Evolutionary conservation across 441 rosid genomes (phyloP).

Genomic region (Euphorbia schlechtendalii): DNA sequence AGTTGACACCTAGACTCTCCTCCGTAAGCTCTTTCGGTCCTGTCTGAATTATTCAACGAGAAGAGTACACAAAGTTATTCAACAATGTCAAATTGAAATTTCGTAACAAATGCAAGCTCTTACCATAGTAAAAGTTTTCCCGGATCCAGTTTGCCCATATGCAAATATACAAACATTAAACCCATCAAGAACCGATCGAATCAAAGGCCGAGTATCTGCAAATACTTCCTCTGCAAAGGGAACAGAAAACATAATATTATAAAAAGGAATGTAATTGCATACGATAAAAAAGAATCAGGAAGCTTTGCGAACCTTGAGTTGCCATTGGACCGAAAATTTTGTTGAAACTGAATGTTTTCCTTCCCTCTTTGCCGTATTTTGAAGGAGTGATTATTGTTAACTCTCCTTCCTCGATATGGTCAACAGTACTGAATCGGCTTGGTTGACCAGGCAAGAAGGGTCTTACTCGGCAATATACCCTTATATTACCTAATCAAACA

Average conservation of each 20-base stretch:
- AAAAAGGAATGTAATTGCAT: too few species aligned
- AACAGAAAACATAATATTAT: not conserved
- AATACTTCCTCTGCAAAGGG: constrained; percentile 77
- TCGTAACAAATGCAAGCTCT: constrained; percentile 24
- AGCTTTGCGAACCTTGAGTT: constrained; percentile 55
- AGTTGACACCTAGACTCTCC: constrained; percentile 79
- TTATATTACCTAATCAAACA: constrained; percentile 59
- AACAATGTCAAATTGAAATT: too few species aligned
- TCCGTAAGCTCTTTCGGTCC: constrained; percentile 83
- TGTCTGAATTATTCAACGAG: constrained; percentile 33
- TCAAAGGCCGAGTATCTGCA: constrained; percentile 72
- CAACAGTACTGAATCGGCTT: constrained; percentile 52
- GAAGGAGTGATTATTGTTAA: constrained; percentile 64
- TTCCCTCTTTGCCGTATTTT: constrained; percentile 78
- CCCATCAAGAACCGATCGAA: constrained; percentile 90
- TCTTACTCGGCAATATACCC: constrained; percentile 92
- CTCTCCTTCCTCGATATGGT: constrained; percentile 65
- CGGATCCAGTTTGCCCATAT: constrained; percentile 92
- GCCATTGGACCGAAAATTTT: constrained; percentile 81
- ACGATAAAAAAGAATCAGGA: constrained; percentile 2
- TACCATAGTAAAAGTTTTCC: constrained; percentile 93
- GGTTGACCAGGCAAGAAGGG: constrained; percentile 80
- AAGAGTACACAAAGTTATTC: not conserved
- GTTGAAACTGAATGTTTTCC: constrained; percentile 75
- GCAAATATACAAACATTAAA: constrained; percentile 94